These are phyloP conservation scores for Begonia fuchsioides DNA, from an alignment of 306 rosid species.

Conservation along the genomic window DNA sequence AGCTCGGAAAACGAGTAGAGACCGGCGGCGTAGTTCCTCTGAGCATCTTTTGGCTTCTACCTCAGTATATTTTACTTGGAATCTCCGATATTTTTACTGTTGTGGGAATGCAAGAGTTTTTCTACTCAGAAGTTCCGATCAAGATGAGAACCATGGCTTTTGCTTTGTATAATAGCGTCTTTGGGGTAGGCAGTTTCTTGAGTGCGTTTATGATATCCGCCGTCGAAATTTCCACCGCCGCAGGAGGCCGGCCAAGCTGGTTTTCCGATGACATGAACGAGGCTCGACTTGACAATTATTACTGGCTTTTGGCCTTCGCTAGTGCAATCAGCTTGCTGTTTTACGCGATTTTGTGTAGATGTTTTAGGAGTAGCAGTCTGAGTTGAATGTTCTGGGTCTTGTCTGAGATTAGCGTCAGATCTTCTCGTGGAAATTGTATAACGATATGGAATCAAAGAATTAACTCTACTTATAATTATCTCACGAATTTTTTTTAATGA, in stretches of 20 bases:
- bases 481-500: too few relatives aligned
- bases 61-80: constrained; percentile 78
- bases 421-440: too few relatives aligned
- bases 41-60: constrained; percentile 80
- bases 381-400: constrained; percentile 3
- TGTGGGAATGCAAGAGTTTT: constrained; percentile 94
- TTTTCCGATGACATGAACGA: constrained; percentile 77
- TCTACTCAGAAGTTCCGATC: constrained; percentile 69
- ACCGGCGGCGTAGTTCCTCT: constrained; percentile 23
- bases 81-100: constrained; percentile 84
- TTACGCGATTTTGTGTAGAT: constrained; percentile 44
- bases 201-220: constrained; percentile 63
- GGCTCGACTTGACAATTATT: constrained; percentile 66
- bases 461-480: too few relatives aligned
- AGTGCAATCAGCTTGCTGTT: constrained; percentile 36
- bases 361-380: constrained; percentile 26
- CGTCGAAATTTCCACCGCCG: constrained; percentile 35
- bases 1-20: constrained; percentile 10
- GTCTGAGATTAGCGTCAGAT: too few relatives aligned
- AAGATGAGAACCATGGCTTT: constrained; percentile 79
- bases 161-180: constrained; percentile 70
- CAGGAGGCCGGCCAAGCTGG: constrained; percentile 50
- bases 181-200: constrained; percentile 87
- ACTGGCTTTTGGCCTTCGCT: constrained; percentile 56
- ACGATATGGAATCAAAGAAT: too few relatives aligned